Conservation (phyloP, 2,329 filamentous ascomycete species). For the Coleophoma crateriformis region DNA sequence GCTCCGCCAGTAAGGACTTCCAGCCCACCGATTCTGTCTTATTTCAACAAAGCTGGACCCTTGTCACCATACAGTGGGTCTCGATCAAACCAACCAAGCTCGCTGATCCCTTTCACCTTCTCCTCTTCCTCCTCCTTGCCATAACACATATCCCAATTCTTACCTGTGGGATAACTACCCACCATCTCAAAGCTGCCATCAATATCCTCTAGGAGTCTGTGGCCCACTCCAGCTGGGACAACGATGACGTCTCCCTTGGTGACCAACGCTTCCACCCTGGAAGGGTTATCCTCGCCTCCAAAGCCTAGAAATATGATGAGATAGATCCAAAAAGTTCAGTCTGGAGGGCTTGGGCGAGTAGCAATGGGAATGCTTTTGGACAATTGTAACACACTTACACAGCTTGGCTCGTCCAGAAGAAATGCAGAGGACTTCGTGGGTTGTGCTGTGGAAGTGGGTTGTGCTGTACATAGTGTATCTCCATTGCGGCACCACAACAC, state of each 20-base stretch:
- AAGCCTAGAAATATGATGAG: conserved; percentile 33
- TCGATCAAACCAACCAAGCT: conserved; percentile 48
- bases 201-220: conserved; percentile 55
- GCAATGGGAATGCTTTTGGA: not conserved
- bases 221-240: conserved; percentile 60
- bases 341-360: not conserved
- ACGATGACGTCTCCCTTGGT: conserved; percentile 57
- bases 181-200: conserved; percentile 58
- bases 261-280: conserved; percentile 48
- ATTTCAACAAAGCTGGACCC: conserved; percentile 35
- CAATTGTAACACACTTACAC: conserved; percentile 28
- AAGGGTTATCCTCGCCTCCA: conserved; percentile 56
- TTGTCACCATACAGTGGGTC: conserved; percentile 55
- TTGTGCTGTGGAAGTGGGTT: conserved; percentile 62
- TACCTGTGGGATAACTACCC: conserved; percentile 53
- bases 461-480: conserved; percentile 62
- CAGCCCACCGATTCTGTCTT: not conserved
- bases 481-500: conserved; percentile 59
- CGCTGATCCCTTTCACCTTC: conserved; percentile 41
- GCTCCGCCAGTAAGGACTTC: no score
- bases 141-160: conserved; percentile 68
- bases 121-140: conserved; percentile 50
- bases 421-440: conserved; percentile 62
- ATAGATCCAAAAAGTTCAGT: not conserved
- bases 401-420: conserved; percentile 51